These are phyloP conservation scores for Termitomyces bulborhizus DNA, from an alignment of 768 basidiomycete genomes.

Conservation along the genomic window DNA sequence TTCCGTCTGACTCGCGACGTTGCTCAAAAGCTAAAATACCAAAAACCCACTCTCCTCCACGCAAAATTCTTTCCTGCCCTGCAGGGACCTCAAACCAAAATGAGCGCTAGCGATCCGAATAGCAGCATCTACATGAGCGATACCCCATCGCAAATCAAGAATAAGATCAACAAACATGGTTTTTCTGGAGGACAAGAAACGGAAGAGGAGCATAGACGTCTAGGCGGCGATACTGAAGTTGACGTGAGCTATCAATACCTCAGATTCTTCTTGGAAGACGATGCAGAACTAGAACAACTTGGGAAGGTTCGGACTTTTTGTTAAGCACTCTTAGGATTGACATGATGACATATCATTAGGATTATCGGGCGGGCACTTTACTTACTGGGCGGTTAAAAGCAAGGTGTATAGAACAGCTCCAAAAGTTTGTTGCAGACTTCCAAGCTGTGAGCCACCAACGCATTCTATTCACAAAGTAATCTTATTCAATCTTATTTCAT, in stretches of 20 bases:
- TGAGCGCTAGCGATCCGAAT: conserved; percentile 94
- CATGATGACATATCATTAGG: conserved; percentile 37
- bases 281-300: conserved; percentile 74
- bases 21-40: conserved; percentile 90
- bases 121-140: conserved; percentile 97
- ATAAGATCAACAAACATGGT: conserved; percentile 93
- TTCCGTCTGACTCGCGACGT: conserved; percentile 98
- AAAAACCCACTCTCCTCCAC: conserved; percentile 88
- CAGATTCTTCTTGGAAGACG: conserved; percentile 92
- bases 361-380: conserved; percentile 84
- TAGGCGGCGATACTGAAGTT: conserved; percentile 91
- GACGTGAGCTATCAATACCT: conserved; percentile 96
- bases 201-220: conserved; percentile 86
- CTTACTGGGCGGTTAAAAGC: conserved; percentile 91
- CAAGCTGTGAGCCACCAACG: conserved; percentile 49
- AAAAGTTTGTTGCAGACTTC: conserved; percentile 79
- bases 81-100: conserved; percentile 97
- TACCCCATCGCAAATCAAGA: conserved; percentile 89
- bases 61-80: conserved; percentile 98
- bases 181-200: conserved; percentile 95
- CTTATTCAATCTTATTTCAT: conserved; percentile 5
- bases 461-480: too few species aligned
- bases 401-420: conserved; percentile 76
- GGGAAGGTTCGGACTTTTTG: conserved; percentile 51
- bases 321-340: background rate